These are phyloP conservation scores for Aphanocladium album DNA, from an alignment of 2,329 filamentous ascomycete species.

Conservation along the genomic window DNA sequence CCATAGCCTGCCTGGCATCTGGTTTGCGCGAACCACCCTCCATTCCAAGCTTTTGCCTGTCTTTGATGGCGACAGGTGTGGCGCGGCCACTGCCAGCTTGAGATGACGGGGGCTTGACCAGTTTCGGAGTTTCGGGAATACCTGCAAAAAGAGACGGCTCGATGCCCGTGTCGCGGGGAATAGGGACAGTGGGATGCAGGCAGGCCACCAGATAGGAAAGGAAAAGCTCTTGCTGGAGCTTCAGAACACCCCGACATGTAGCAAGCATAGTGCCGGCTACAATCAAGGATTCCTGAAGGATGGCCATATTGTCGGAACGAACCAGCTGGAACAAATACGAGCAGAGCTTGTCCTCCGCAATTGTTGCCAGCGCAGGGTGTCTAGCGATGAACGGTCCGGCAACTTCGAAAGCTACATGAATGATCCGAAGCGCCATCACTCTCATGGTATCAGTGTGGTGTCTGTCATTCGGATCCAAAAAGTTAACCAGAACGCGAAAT, in stretches of 20 bases:
- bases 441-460: conserved; percentile 93
- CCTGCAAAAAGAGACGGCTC: conserved; percentile 88
- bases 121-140: conserved; percentile 83
- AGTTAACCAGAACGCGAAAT: conserved; percentile 87
- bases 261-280: conserved; percentile 87
- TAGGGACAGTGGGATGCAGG: conserved; percentile 88
- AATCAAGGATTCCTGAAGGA: conserved; percentile 86
- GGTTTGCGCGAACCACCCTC: conserved; percentile 90
- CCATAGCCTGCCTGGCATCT: conserved; percentile 95
- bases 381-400: conserved; percentile 91
- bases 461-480: conserved; percentile 87
- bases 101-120: conserved; percentile 72
- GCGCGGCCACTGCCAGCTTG: conserved; percentile 73
- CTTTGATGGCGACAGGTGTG: conserved; percentile 86
- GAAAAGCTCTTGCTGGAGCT: conserved; percentile 94
- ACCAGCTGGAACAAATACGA: conserved; percentile 94
- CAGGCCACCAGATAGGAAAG: conserved; percentile 92
- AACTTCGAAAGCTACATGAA: conserved; percentile 94
- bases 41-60: conserved; percentile 85
- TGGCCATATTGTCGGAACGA: conserved; percentile 90
- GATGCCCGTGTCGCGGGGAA: conserved; percentile 84
- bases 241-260: conserved; percentile 84
- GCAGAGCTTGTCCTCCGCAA: conserved; percentile 91
- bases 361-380: conserved; percentile 78
- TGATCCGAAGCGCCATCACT: conserved; percentile 94